Conservation (phyloP, 441 rosid species). For the Populus hybrid region DNA sequence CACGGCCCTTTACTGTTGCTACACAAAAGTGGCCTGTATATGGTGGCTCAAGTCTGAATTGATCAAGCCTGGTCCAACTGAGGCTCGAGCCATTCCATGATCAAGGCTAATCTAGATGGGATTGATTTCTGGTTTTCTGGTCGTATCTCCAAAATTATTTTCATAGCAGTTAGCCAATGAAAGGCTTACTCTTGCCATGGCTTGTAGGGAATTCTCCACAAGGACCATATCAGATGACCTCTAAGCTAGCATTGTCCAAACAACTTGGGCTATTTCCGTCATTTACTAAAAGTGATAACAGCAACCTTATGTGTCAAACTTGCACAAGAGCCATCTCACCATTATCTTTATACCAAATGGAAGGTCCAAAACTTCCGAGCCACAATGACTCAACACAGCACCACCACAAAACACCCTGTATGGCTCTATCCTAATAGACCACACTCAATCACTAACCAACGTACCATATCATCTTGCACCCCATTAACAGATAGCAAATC, state of each 20-base stretch:
- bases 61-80: no score
- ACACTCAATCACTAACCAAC: background rate
- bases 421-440: background rate
- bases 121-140: no score
- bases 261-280: conserved; percentile 22
- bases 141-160: no score
- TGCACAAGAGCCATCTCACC: conserved; percentile 12
- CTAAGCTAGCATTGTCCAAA: conserved; percentile 7
- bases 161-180: background rate
- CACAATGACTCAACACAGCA: background rate
- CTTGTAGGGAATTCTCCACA: background rate
- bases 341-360: conserved; percentile 26
- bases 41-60: no score
- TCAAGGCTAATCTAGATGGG: no score
- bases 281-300: conserved; percentile 32
- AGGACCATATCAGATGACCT: background rate
- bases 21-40: no score
- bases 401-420: background rate
- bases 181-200: background rate
- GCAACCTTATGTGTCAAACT: background rate
- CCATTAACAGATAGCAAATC: background rate
- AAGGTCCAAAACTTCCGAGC: conserved; percentile 24
- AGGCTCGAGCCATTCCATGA: no score
- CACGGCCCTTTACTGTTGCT: no score
- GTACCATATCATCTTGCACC: background rate